Percentiles rank a stretch among this genome's conserved stretches.
Conservation (phyloP, 139 green algal genomes). For the Coccomyxa sp. region DNA sequence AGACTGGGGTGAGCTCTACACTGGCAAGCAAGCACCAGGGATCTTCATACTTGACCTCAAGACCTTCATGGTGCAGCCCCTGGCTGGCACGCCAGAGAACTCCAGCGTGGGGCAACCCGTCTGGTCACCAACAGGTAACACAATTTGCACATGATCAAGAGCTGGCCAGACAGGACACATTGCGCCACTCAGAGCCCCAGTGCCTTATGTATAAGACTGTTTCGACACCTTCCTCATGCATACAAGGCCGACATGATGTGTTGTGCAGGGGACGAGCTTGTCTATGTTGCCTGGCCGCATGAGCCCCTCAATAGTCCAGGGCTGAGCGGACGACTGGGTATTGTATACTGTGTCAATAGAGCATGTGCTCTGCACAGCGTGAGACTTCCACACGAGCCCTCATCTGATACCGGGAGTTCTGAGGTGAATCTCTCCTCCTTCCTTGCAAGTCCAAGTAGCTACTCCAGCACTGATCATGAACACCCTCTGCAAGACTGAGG, state of each 20-base stretch:
- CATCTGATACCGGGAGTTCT: too few relatives aligned
- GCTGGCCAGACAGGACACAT: too few relatives aligned
- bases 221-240: too few relatives aligned
- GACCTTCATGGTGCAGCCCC: slow-evolving; percentile 18
- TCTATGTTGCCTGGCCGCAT: slow-evolving; percentile 77
- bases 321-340: slow-evolving; percentile 58
- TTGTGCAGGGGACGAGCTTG: slow-evolving; percentile 37
- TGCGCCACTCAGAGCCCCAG: too few relatives aligned
- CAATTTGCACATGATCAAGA: too few relatives aligned
- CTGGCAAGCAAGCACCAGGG: slow-evolving; percentile 51
- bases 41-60: slow-evolving; percentile 64
- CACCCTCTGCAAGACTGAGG: slow-evolving; percentile 2
- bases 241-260: not conserved
- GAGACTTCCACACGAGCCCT: not conserved
- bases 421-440: too few relatives aligned
- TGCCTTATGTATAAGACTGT: too few relatives aligned
- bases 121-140: slow-evolving; percentile 60
- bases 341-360: slow-evolving; percentile 90
- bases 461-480: too few relatives aligned
- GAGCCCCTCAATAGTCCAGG: slow-evolving; percentile 52
- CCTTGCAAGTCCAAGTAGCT: slow-evolving; percentile 4
- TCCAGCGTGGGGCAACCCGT: slow-evolving; percentile 61
- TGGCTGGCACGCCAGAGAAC: slow-evolving; percentile 34
- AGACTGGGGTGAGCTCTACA: slow-evolving; percentile 90
- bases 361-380: slow-evolving; percentile 43